These are phyloP conservation scores for Lasiosphaeriaceae sp. DNA, from an alignment of 495 filamentous ascomycete genomes.

Conservation along the genomic window DNA sequence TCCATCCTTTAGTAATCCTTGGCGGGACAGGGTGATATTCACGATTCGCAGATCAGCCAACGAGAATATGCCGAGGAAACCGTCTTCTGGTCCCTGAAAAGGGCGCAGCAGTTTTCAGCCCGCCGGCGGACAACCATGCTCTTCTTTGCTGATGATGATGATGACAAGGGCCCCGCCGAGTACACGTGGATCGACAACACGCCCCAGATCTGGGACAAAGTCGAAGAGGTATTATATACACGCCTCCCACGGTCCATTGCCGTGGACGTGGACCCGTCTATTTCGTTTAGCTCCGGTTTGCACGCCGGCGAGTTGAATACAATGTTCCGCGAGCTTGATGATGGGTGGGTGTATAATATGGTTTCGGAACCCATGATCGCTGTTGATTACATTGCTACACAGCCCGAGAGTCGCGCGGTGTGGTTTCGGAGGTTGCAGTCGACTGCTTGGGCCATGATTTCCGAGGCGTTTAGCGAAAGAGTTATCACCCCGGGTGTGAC, in stretches of 20 bases:
- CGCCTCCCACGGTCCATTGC: conserved; percentile 33
- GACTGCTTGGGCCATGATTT: conserved; percentile 46
- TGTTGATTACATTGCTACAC: conserved; percentile 43
- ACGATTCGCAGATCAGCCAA: conserved; percentile 40
- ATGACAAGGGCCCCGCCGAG: conserved; percentile 14
- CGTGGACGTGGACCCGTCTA: conserved; percentile 37
- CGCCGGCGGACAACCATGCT: conserved; percentile 41
- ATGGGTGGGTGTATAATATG: conserved; percentile 32
- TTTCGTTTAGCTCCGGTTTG: conserved; percentile 40
- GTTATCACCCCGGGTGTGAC: conserved; percentile 39
- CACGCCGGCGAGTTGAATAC: conserved; percentile 41
- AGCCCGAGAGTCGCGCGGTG: conserved; percentile 30
- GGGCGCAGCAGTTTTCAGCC: conserved; percentile 39
- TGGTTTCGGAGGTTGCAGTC: conserved; percentile 44
- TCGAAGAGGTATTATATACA: conserved; percentile 26
- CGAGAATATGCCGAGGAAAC: conserved; percentile 48
- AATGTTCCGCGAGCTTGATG: conserved; percentile 27
- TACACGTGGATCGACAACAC: conserved; percentile 46
- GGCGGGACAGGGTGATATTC: no score
- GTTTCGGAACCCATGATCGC: conserved; percentile 38
- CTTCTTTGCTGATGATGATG: conserved; percentile 35
- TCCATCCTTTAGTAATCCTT: conserved; percentile 4
- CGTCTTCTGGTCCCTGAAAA: conserved; percentile 46
- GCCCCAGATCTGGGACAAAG: conserved; percentile 31
- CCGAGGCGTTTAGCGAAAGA: conserved; percentile 41